phyloP scores from a whole-genome alignment of 225 moss, liverwort and hornwort genomes.

The Marchantia polymorpha region DNA sequence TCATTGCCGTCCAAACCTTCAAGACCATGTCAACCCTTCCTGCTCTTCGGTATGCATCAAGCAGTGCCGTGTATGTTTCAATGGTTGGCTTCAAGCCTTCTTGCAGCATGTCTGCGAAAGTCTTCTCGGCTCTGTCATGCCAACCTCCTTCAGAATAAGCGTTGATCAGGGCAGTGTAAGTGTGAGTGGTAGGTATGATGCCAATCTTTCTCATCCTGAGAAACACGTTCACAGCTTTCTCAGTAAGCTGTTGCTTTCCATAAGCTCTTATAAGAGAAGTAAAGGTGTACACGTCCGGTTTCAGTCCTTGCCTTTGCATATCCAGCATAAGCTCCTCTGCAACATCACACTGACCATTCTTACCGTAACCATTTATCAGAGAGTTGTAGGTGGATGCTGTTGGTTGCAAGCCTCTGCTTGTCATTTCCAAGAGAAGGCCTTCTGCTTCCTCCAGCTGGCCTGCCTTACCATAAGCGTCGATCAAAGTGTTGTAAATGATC shows the following conservation, averaged over 20 bases:
- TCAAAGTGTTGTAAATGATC: slow-evolving; percentile 84
- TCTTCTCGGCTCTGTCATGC: slow-evolving; percentile 79
- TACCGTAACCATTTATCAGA: slow-evolving; percentile 65
- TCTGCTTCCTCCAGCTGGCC: slow-evolving; percentile 75
- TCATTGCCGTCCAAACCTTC: slow-evolving; percentile 72
- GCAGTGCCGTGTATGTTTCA: slow-evolving; percentile 79
- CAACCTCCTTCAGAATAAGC: slow-evolving; percentile 80
- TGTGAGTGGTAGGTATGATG: slow-evolving; percentile 55
- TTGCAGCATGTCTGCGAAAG: slow-evolving; percentile 69
- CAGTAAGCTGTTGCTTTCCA: slow-evolving; percentile 63
- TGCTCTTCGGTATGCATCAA: slow-evolving; percentile 70
- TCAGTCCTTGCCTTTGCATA: slow-evolving; percentile 64
- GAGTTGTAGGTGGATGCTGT: slow-evolving; percentile 72
- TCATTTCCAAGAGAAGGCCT: slow-evolving; percentile 73
- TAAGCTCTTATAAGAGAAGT: slow-evolving; percentile 73
- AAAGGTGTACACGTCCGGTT: slow-evolving; percentile 76
- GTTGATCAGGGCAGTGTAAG: slow-evolving; percentile 79
- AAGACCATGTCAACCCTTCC: slow-evolving; percentile 64
- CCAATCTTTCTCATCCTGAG: slow-evolving; percentile 64
- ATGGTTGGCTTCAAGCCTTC: slow-evolving; percentile 69
- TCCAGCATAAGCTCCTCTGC: slow-evolving; percentile 68
- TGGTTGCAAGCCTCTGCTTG: slow-evolving; percentile 49
- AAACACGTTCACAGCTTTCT: slow-evolving; percentile 67
- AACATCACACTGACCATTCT: slow-evolving; percentile 51
- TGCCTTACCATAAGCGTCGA: slow-evolving; percentile 72